Evolutionary conservation across 257 asterid species (phyloP).

Genomic region (Ajuga chamaepitys): DNA sequence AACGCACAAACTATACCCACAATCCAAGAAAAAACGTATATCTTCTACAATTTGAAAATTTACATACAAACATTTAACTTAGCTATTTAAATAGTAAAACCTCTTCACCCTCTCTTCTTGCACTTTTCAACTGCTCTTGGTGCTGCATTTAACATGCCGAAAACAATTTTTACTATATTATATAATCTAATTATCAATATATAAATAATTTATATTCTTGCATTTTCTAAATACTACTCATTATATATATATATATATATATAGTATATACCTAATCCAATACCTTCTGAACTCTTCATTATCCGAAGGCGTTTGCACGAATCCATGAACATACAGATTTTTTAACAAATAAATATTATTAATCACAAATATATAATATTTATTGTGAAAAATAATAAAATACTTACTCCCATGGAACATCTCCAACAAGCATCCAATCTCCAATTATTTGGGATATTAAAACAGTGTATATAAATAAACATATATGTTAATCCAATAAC

Average conservation of each 20-base stretch:
- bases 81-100: background rate
- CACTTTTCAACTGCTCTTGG: slow-evolving; percentile 53
- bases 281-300: slow-evolving; percentile 31
- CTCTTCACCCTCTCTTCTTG: slow-evolving; percentile 40
- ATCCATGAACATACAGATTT: slow-evolving; percentile 24
- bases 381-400: background rate
- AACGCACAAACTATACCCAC: too few species aligned
- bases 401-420: slow-evolving; percentile 43
- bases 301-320: slow-evolving; percentile 28
- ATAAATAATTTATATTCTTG: background rate
- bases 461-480: too few species aligned
- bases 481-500: too few species aligned
- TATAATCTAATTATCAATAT: background rate
- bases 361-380: too few species aligned
- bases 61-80: slow-evolving; percentile 6
- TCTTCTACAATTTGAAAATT: too few species aligned
- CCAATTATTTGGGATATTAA: too few species aligned
- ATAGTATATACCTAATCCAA: slow-evolving; percentile 20
- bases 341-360: too few species aligned
- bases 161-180: background rate
- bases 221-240: too few species aligned
- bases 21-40: too few species aligned
- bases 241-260: background rate
- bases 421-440: slow-evolving; percentile 24
- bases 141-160: slow-evolving; percentile 27